phyloP scores from a whole-genome alignment of 805 yeast species.

The Maudiozyma turicensis region DNA sequence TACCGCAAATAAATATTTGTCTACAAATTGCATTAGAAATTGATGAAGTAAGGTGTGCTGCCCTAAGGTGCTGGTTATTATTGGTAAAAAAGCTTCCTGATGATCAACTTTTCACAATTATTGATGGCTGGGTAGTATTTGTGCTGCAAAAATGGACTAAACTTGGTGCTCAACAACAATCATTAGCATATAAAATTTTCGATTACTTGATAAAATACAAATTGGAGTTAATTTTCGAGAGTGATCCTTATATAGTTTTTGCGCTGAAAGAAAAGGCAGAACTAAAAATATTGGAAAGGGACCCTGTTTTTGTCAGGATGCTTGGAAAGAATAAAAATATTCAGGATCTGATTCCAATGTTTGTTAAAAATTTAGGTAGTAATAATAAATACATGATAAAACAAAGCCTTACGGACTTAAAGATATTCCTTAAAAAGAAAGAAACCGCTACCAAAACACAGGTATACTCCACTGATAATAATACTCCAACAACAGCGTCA shows the following conservation, averaged over 20 bases:
- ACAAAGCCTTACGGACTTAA: conserved; percentile 60
- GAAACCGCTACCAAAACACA: conserved; percentile 37
- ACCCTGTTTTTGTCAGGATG: conserved; percentile 44
- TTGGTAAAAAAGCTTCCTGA: conserved; percentile 49
- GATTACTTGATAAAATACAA: conserved; percentile 21
- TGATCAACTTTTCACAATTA: conserved; percentile 50
- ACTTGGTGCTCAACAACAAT: conserved; percentile 41
- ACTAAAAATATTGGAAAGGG: conserved; percentile 42
- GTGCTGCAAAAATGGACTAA: conserved; percentile 56
- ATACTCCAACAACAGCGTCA: conserved; percentile 30
- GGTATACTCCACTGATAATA: conserved; percentile 28
- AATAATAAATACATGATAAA: conserved; percentile 48
- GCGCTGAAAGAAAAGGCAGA: conserved; percentile 54
- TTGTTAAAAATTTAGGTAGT: conserved; percentile 21
- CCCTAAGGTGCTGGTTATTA: conserved; percentile 59
- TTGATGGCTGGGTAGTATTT: conserved; percentile 66
- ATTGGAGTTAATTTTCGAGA: conserved; percentile 11
- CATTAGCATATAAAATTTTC: conserved; percentile 44
- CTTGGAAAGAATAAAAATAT: conserved; percentile 19
- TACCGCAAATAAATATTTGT: conserved; percentile 82
- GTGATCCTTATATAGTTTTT: conserved; percentile 44
- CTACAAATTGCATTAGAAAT: conserved; percentile 69
- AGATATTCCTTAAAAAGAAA: conserved; percentile 41
- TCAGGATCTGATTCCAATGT: conserved; percentile 20
- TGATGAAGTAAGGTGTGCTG: conserved; percentile 46